Evolutionary conservation across 2,329 filamentous ascomycete genomes (phyloP).

Genomic region (Colletotrichum phormii): DNA sequence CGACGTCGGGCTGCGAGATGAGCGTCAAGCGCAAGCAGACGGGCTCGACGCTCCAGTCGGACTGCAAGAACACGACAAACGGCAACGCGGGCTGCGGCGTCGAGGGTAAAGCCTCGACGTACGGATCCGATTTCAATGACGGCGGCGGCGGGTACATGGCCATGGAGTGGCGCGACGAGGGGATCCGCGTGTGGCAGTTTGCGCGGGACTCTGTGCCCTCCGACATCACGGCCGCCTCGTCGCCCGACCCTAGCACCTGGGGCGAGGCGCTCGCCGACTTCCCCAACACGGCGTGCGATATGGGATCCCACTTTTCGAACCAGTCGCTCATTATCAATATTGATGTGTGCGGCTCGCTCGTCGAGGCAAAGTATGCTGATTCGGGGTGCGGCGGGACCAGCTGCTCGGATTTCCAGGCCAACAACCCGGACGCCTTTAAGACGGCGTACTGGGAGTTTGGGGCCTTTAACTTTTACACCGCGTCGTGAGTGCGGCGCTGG

Average conservation of each 20-base stretch:
- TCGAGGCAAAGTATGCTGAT: slow-evolving; percentile 57
- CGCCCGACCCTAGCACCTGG: slow-evolving; percentile 72
- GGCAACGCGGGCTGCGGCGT: slow-evolving; percentile 70
- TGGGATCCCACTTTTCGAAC: slow-evolving; percentile 70
- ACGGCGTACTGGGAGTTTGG: slow-evolving; percentile 76
- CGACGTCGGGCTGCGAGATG: slow-evolving; percentile 63
- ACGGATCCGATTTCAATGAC: slow-evolving; percentile 64
- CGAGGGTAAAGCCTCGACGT: slow-evolving; percentile 53
- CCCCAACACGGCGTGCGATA: slow-evolving; percentile 71
- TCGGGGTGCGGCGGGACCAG: slow-evolving; percentile 60
- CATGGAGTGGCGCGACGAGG: slow-evolving; percentile 69
- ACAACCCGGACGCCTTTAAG: slow-evolving; percentile 65
- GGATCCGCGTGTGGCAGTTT: slow-evolving; percentile 75
- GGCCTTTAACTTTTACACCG: slow-evolving; percentile 67
- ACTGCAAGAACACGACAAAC: slow-evolving; percentile 64
- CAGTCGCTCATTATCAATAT: slow-evolving; percentile 76
- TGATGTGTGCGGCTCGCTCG: slow-evolving; percentile 70
- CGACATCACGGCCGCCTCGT: slow-evolving; percentile 59
- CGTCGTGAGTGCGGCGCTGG: background rate
- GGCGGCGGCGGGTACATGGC: slow-evolving; percentile 69
- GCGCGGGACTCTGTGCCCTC: slow-evolving; percentile 57
- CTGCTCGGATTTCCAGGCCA: slow-evolving; percentile 69
- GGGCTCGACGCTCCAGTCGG: slow-evolving; percentile 53
- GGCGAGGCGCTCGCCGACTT: slow-evolving; percentile 73
- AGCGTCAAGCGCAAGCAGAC: slow-evolving; percentile 65